Evolutionary conservation across 345 rosid species (phyloP), one percentile per base, ranked within the genome.

Genomic region (Nasturtium officinale): DNA sequence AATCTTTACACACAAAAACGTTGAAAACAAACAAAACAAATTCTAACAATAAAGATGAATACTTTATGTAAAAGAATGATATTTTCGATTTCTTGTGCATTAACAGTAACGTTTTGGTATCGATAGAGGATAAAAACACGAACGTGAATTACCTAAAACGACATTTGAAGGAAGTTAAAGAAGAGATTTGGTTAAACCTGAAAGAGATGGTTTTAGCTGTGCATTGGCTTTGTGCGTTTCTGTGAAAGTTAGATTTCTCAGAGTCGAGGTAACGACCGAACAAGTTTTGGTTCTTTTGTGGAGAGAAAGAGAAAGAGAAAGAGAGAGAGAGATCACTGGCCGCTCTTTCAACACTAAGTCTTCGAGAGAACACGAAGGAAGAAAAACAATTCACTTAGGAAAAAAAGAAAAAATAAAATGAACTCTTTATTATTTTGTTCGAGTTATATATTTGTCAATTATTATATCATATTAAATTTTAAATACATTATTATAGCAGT

Each of bases 1-100:
- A 73, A 64, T 23, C 77, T 73, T 64, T 29, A 60, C 18, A 73
- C 46, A 23, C 25, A 23, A 53, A 63, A 77, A 81, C 81, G 85
- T 84, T 84, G 61, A 71, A 76, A 74, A 46, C 61, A 48, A 62
- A 54, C 62, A 71, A 76, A 74, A 46, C 61, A 48, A 62, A 54
- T 66, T 69, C 78, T 76, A 68, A 17, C 8, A 23, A 23, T 1
- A 47, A 33, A 80, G 74, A 82, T 74, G 78, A 78, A 79, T 63
- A 23, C 67, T 76, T 37, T 77, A 75, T 72, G 78, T 79, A 35
- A 71, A 58, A 32, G 8, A 70, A 35, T n/a, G 52, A 69, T 52
- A 57, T 69, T 55, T 54, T 55, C 6, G 30, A 71, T 61, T 61
- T 40, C 7, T 15, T 51, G 29, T 9, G 69, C 76, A 72, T 72